Evolutionary conservation across 495 filamentous ascomycete species (phyloP).

Genomic region (Pseudevernia furfuracea): DNA sequence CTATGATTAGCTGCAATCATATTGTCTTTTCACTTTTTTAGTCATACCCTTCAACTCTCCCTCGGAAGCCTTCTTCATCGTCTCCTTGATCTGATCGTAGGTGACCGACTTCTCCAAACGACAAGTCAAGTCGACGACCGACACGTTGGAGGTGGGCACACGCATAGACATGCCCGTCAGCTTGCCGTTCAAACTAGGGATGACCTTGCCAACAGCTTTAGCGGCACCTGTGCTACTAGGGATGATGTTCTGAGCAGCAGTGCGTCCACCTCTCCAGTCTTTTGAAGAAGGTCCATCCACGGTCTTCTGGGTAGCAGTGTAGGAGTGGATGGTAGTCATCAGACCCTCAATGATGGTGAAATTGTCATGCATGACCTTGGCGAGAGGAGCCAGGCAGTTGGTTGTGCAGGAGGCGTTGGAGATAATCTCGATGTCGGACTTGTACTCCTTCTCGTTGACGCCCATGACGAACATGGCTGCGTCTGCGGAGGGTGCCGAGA

Average conservation of each 20-base stretch:
- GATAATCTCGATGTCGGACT: constrained; percentile 78
- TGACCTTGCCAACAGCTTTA: constrained; percentile 99
- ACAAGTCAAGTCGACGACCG: constrained; percentile 93
- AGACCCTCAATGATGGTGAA: constrained; percentile 96
- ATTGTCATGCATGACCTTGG: constrained; percentile 98
- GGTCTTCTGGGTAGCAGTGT: constrained; percentile 99
- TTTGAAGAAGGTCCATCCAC: constrained; percentile 95
- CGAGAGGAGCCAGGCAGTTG: constrained; percentile 98
- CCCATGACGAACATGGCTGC: constrained; percentile 99
- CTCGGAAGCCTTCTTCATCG: constrained; percentile 81
- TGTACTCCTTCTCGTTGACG: constrained; percentile 93
- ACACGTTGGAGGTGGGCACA: constrained; percentile 97
- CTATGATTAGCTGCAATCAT: constrained; percentile 30
- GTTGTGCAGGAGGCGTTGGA: constrained; percentile 99
- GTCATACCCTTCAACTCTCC: constrained; percentile 74
- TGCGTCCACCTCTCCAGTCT: constrained; percentile 99
- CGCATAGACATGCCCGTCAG: constrained; percentile 99
- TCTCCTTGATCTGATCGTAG: constrained; percentile 91
- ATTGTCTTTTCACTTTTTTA: background rate
- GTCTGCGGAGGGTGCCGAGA: constrained; percentile 97
- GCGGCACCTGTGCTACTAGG: constrained; percentile 98
- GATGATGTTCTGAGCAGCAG: constrained; percentile 99
- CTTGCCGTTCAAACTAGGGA: constrained; percentile 95
- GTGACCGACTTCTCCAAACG: constrained; percentile 81
- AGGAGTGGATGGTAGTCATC: constrained; percentile 99